Evolutionary conservation across 306 rosid genomes (phyloP).

Genomic region (Trifolium dubium): DNA sequence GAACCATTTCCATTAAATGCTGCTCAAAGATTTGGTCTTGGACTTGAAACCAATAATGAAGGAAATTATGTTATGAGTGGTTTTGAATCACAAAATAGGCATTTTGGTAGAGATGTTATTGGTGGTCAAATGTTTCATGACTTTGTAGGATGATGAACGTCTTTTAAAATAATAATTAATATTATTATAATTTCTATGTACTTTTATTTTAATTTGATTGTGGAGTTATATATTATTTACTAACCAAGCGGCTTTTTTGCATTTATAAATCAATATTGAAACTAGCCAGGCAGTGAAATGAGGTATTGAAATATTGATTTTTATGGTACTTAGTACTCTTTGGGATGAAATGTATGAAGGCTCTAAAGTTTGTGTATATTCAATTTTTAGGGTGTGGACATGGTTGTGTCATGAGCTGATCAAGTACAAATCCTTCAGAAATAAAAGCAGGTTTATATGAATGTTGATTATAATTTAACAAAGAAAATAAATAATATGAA

Average conservation of each 20-base stretch:
- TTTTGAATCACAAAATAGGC: constrained; percentile 72
- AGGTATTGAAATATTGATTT: constrained; percentile 17
- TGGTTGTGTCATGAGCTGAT: too few relatives aligned
- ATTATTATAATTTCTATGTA: constrained; percentile 33
- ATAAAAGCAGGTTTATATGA: too few relatives aligned
- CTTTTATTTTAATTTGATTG: constrained; percentile 35
- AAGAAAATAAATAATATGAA: too few relatives aligned
- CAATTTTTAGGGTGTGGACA: too few relatives aligned
- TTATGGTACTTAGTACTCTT: not conserved
- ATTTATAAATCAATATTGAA: constrained; percentile 31
- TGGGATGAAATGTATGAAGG: not conserved
- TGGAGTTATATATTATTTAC: constrained; percentile 32
- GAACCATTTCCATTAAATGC: constrained; percentile 75
- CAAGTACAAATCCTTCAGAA: too few relatives aligned
- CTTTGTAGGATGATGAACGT: constrained; percentile 60
- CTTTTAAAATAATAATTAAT: not conserved
- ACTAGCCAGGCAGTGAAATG: constrained; percentile 27
- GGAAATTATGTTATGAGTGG: constrained; percentile 67
- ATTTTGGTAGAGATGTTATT: constrained; percentile 73
- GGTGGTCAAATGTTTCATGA: constrained; percentile 83
- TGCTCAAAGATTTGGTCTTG: constrained; percentile 67
- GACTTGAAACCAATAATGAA: constrained; percentile 54
- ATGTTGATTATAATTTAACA: too few relatives aligned
- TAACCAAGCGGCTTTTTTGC: constrained; percentile 45
- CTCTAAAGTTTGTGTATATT: not conserved